Conservation (phyloP, 2,329 filamentous ascomycete species). For the Akanthomyces uredinophilus region DNA sequence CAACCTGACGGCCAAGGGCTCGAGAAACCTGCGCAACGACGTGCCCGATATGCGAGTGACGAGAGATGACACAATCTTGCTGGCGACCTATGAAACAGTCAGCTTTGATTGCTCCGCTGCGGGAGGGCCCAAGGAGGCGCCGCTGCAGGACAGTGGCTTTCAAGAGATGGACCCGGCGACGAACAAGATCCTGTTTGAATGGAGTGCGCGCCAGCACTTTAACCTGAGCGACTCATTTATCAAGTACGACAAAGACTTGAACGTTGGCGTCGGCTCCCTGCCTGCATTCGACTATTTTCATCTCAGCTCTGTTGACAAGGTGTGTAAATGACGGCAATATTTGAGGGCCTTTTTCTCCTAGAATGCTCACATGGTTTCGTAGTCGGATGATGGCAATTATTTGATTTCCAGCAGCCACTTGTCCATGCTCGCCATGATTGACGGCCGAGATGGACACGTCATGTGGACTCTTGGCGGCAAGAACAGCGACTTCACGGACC, state of each 20-base stretch:
- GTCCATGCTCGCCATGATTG: constrained; percentile 26
- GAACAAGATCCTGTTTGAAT: constrained; percentile 32
- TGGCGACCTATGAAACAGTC: constrained; percentile 36
- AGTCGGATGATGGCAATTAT: constrained; percentile 31
- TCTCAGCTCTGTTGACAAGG: constrained; percentile 33
- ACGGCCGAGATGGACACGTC: constrained; percentile 25
- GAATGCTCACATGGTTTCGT: background rate
- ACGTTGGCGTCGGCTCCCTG: constrained; percentile 26
- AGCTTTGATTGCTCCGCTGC: constrained; percentile 26
- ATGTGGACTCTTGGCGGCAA: constrained; percentile 34
- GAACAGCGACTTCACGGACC: constrained; percentile 31
- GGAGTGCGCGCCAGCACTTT: constrained; percentile 31
- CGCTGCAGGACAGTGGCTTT: constrained; percentile 33
- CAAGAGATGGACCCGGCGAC: constrained; percentile 35
- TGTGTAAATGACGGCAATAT: constrained; percentile 11
- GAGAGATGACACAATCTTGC: constrained; percentile 33
- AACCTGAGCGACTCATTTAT: constrained; percentile 23
- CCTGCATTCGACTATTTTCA: constrained; percentile 34
- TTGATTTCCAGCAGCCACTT: constrained; percentile 32
- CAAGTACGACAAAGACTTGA: constrained; percentile 24
- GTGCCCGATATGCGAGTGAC: constrained; percentile 42
- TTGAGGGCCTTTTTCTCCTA: too few relatives aligned
- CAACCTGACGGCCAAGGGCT: constrained; percentile 32
- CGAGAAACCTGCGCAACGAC: constrained; percentile 30
- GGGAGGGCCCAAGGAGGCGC: constrained; percentile 27